A percentile compares a stretch with the other conserved stretches of the same genome.
phyloP scores from a whole-genome alignment of 108 stramenopile genomes.

The Stephanodiscus triporus region DNA sequence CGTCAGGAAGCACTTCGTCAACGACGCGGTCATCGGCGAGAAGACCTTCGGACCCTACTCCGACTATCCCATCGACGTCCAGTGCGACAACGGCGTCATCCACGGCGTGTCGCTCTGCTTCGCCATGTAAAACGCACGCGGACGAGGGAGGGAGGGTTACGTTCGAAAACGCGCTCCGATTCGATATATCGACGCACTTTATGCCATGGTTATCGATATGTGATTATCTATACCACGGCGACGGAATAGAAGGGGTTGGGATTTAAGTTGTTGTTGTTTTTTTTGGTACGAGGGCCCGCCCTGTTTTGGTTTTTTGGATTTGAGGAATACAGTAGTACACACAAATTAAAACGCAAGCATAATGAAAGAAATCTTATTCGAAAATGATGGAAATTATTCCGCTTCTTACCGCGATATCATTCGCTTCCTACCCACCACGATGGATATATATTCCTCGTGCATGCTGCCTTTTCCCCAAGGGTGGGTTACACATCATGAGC shows the following conservation, averaged over 20 bases:
- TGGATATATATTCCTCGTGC: too few species aligned
- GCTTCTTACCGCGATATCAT: too few species aligned
- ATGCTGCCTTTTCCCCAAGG: too few species aligned
- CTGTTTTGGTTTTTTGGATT: background rate
- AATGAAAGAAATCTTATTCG: too few species aligned
- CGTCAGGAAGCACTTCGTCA: slow-evolving; percentile 75
- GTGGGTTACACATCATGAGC: too few species aligned
- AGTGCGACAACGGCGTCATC: slow-evolving; percentile 68
- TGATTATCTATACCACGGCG: background rate
- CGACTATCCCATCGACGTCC: slow-evolving; percentile 68
- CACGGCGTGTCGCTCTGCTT: slow-evolving; percentile 62
- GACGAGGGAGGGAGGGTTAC: background rate
- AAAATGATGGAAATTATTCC: too few species aligned
- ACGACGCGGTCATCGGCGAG: slow-evolving; percentile 76
- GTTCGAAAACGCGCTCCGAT: too few species aligned
- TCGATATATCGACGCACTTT: too few species aligned
- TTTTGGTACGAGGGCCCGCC: too few species aligned
- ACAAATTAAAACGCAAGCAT: background rate
- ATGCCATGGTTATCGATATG: background rate
- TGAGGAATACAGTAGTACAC: background rate
- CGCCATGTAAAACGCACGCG: slow-evolving; percentile 20
- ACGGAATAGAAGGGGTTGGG: background rate
- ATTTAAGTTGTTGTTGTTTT: too few species aligned
- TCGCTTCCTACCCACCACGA: too few species aligned
- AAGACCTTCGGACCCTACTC: slow-evolving; percentile 57